phyloP scores from a whole-genome alignment of 2,329 filamentous ascomycete genomes.

The Xylaria sp. region DNA sequence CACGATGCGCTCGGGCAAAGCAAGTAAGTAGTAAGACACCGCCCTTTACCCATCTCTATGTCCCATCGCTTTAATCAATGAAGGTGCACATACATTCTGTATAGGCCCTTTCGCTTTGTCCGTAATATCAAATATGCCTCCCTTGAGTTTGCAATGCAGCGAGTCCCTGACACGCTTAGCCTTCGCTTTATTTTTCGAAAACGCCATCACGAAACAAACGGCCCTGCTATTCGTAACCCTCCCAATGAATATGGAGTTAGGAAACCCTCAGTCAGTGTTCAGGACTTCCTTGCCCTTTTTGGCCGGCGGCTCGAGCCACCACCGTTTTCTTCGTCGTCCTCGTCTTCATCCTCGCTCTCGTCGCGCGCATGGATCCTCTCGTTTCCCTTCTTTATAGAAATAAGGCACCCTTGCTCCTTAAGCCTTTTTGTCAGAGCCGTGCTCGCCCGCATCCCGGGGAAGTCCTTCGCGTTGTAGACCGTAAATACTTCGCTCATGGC shows the following conservation, averaged over 20 bases:
- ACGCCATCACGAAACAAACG: constrained; percentile 6
- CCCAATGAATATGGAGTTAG: neutral
- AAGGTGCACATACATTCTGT: neutral
- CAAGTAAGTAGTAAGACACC: no score
- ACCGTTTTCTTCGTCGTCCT: constrained; percentile 40
- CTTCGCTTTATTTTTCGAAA: neutral
- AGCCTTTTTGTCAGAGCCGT: constrained; percentile 73
- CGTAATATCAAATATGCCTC: neutral
- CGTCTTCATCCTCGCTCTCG: constrained; percentile 50
- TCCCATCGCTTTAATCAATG: neutral
- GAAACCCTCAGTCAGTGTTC: constrained; percentile 5
- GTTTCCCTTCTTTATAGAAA: constrained; percentile 85
- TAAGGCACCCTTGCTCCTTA: constrained; percentile 79
- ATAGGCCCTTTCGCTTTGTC: neutral
- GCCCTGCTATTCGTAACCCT: neutral
- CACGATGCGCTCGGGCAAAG: no score
- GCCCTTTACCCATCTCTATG: neutral
- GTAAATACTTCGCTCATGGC: constrained; percentile 72
- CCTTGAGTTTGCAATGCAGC: neutral
- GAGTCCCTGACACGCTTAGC: neutral
- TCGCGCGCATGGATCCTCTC: constrained; percentile 56
- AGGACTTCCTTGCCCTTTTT: constrained; percentile 34
- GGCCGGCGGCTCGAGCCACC: constrained; percentile 20
- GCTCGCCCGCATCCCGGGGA: constrained; percentile 80
- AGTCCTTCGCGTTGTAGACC: constrained; percentile 84